Base-by-base conservation (phyloP, 306 rosid species). In the Rosa multiflora region DNA sequence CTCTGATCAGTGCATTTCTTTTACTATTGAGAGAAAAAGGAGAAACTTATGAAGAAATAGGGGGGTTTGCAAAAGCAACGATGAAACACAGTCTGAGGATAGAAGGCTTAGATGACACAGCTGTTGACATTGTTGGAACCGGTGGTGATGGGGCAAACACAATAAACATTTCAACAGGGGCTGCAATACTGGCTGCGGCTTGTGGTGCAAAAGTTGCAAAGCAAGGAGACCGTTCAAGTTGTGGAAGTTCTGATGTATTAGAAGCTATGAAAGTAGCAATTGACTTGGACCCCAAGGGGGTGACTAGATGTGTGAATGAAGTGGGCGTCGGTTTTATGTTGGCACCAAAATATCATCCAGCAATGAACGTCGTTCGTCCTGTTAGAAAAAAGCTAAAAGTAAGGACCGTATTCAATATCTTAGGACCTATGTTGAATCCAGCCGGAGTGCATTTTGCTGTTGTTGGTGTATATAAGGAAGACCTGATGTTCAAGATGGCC, bases 131-230 rank as follows among this genome's bases (percentile, higher is more conserved):
- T 21, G 97, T 92, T 74, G 99, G 99, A 80, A 94, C 99, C 0
- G 97, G 97, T 78, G 97, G 97, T 26, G 97, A 92, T 70, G 97
- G 99, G 18, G 97, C 96, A 70, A 87, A 94, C 87, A 94, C 99
- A 0, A 97, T 94, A 1, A 94, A 92, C 80, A 94, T 94, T 74
- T 94, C 99, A 23, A 94, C 97, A 0, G 97, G 97, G 72, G 85
- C 99, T 78, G 87, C 99, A 2, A 89, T 92, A 78, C 95, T 94
- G 47, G 88, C 99, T 64, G 97, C 97, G 20, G 95, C 99, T 73
- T 92, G 97, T 49, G 97, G 99, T 51, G 92, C 90, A 79, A 92
- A 88, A 90, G 92, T 92, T 77, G 99, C 99, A 1, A 94, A 94
- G 97, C 97, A 94, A 91, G 99, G 99, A 74, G 91, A 43, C 76